Evolutionary conservation across 768 basidiomycete genomes (phyloP).

Genomic region (Boletus reticuloceps): DNA sequence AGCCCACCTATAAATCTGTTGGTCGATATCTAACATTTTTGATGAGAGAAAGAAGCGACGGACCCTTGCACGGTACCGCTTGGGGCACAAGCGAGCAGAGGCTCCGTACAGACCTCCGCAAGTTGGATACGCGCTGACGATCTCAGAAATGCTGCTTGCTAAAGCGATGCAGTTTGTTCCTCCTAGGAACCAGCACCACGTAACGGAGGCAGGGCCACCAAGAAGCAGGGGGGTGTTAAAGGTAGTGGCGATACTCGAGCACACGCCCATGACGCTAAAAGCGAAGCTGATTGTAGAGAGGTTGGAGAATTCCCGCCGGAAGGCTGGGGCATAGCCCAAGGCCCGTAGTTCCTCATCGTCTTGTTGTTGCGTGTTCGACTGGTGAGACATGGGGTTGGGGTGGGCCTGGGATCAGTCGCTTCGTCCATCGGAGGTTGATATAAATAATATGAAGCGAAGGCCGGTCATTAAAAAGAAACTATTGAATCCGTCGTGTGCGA

Average conservation of each 20-base stretch:
- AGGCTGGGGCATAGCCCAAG: conserved; percentile 32
- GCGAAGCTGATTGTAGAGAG: conserved; percentile 35
- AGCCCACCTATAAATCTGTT: conserved; percentile 20
- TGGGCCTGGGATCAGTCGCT: too few species aligned
- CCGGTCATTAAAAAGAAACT: neutral
- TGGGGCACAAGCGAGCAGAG: conserved; percentile 70
- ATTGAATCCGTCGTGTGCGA: neutral
- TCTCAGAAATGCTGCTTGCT: conserved; percentile 29
- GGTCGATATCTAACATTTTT: neutral
- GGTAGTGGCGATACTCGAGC: conserved; percentile 37
- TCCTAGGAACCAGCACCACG: conserved; percentile 37
- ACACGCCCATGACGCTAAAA: conserved; percentile 36
- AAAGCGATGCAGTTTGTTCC: conserved; percentile 27
- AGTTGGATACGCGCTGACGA: conserved; percentile 33
- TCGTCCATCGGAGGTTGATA: neutral
- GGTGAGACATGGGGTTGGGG: conserved; percentile 1
- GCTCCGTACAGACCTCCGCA: conserved; percentile 57
- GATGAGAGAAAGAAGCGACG: conserved; percentile 6
- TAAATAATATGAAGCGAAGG: neutral
- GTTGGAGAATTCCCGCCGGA: conserved; percentile 44
- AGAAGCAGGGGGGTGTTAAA: conserved; percentile 38
- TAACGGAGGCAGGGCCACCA: conserved; percentile 36
- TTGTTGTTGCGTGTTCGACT: neutral
- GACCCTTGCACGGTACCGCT: conserved; percentile 61
- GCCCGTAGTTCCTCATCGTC: conserved; percentile 27